Evolutionary conservation across 2,329 filamentous ascomycete genomes (phyloP).

Genomic region (Juglanconis sp.): DNA sequence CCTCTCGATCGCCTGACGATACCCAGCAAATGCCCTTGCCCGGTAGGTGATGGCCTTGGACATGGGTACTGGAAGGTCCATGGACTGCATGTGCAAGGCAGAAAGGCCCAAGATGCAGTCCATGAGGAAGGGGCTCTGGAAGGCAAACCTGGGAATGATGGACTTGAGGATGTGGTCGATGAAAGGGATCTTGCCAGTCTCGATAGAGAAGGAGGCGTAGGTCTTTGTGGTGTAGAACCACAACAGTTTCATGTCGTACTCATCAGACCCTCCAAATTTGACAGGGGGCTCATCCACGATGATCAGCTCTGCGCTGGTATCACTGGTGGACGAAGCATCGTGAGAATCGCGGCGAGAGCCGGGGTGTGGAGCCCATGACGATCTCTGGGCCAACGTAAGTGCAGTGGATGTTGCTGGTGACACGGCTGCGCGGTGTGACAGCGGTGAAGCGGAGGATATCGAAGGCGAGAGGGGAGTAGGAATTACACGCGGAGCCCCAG

Average conservation of each 20-base stretch:
- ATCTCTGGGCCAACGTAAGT: neutral
- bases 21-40: constrained; percentile 48
- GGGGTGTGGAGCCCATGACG: neutral
- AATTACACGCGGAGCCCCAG: neutral
- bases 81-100: constrained; percentile 45
- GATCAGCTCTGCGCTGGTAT: constrained; percentile 27
- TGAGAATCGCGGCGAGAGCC: constrained; percentile 13
- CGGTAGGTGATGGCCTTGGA: constrained; percentile 42
- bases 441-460: constrained; percentile 7
- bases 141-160: constrained; percentile 47
- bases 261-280: constrained; percentile 31
- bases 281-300: constrained; percentile 35
- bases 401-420: neutral
- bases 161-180: constrained; percentile 44
- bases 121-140: constrained; percentile 53
- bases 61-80: constrained; percentile 37
- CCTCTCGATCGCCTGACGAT: constrained; percentile 47
- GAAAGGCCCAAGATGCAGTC: constrained; percentile 51
- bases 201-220: constrained; percentile 43
- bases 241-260: constrained; percentile 50
- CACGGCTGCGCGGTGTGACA: constrained; percentile 8
- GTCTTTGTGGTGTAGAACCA: constrained; percentile 53
- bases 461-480: constrained; percentile 1
- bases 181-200: constrained; percentile 30
- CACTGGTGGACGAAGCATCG: neutral